Base-by-base conservation (phyloP, 768 basidiomycete genomes). In the Rhizopogon salebrosus region DNA sequence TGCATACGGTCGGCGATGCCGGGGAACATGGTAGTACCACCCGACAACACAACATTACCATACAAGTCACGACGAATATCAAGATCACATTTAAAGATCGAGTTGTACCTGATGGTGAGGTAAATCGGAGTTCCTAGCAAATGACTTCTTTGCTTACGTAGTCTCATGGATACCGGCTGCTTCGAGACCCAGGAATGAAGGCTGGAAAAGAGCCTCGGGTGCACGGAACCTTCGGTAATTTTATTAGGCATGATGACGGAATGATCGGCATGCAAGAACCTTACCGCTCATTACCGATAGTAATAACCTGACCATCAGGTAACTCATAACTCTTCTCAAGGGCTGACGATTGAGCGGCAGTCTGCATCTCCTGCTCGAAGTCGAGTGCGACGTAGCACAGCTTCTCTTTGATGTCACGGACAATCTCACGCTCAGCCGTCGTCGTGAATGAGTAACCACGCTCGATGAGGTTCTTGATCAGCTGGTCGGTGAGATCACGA, bases 1-100 rank as follows among this genome's bases (percentile, higher is more conserved):
- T 92, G 89, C 90, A 95, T 91, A 64, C 93, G 88, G 72, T 95
- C 93, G 61, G 92, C 83, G 63, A 95, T 94, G 77, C 92, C 93
- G 61, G 89, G 85, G 88, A 93, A 94, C 92, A 95, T 94, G 65
- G 91, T 93, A 57, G 89, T 90, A 66, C 92, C 92, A 65, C 92
- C 92, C 54, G 80, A 80, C 62, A 83, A 72, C 13, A 70, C 70
- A n/a, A 70, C 67, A 13, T 68, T 68, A n/a, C 67, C 67, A 10
- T 68, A 68, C 26, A 68, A 27, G 11, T 68, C 67, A 38, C 69
- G 68, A 62, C 67, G 67, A n/a, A 68, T 67, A 58, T 95, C 87
- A 50, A 89, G 75, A 71, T 92, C 89, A 65, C 89, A 82, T 69
- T 77, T 80, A 62, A 67, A 67, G 68, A 81, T 77, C 24, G 84